Evolutionary conservation across 805 yeast species (phyloP), one percentile per base, ranked within the genome.

Genomic region (Yamadazyma philogaea): DNA sequence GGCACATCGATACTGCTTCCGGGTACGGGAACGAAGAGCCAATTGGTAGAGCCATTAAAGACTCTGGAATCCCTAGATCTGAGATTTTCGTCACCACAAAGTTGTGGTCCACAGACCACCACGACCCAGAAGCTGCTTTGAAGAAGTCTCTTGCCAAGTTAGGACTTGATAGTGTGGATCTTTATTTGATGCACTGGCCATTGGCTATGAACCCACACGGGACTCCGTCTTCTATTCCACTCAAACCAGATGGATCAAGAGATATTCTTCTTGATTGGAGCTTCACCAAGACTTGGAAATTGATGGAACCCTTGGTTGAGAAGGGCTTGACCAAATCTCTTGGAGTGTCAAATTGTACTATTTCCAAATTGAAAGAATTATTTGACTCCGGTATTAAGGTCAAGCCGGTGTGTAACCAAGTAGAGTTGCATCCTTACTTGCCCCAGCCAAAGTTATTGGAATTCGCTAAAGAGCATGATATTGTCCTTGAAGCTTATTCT

Each of bases 111-210:
- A 66, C 78, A 7, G 70, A 70, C 52, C 80, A 79, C 65, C 56
- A 68, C 48, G 60, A 70, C 44, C 81, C 81, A 7, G 75, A 57
- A 27, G 63, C 57, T 17, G 84, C 84, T 7, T 62, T 86, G 33
- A 73, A 79, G n/a, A 65, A 61, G 39, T 82, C 90, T 6, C 69
- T 87, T 54, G 52, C 72, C 51, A 78, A 81, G 54, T 70, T 87
- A 48, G 81, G 81, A 0, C 57, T 85, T 50, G 91, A 83, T 37
- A 87, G 87, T 55, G 83, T 87, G 37, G 96, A 87, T 59, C 66
- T 87, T 44, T 81, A 82, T 57, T 72, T 87, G 57, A 74, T 87
- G 60, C 96, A 87, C 64, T 87, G 95, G 95, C 96, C 96, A 3
- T 48, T 55, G 30, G 57, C 63, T 6, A 59, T 76, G 48, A 74